Conservation (phyloP, 805 yeast species). For the Schizosaccharomyces cryophilus region DNA sequence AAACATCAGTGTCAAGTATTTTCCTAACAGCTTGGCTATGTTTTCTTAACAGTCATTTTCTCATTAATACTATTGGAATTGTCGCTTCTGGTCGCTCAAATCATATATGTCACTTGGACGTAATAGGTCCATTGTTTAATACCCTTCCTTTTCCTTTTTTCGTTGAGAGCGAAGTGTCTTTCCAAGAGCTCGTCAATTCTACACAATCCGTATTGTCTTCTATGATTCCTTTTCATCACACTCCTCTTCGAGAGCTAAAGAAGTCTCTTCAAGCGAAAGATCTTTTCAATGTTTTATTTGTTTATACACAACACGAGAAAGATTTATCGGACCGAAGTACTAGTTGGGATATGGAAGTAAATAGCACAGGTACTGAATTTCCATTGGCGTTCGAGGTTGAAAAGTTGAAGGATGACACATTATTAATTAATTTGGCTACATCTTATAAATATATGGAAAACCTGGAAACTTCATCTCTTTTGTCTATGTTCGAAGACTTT, state of each 20-base stretch:
- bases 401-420: background rate
- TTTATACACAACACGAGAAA: background rate
- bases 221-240: slow-evolving; percentile 6
- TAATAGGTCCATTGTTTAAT: slow-evolving; percentile 1
- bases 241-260: slow-evolving; percentile 7
- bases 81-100: background rate
- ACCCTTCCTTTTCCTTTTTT: background rate
- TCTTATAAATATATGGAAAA: background rate
- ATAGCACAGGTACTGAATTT: background rate
- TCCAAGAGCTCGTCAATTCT: background rate
- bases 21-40: background rate
- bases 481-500: no score
- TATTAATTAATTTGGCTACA: background rate
- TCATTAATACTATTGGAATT: background rate
- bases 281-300: background rate
- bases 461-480: no score
- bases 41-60: background rate
- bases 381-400: background rate
- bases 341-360: background rate
- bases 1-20: background rate
- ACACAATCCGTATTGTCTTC: background rate
- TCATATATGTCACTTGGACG: background rate
- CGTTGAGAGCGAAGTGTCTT: background rate
- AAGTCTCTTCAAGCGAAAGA: slow-evolving; percentile 5
- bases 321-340: no score